Evolutionary conservation across 257 asterid genomes (phyloP).

Genomic region (Orobanche coerulescens): DNA sequence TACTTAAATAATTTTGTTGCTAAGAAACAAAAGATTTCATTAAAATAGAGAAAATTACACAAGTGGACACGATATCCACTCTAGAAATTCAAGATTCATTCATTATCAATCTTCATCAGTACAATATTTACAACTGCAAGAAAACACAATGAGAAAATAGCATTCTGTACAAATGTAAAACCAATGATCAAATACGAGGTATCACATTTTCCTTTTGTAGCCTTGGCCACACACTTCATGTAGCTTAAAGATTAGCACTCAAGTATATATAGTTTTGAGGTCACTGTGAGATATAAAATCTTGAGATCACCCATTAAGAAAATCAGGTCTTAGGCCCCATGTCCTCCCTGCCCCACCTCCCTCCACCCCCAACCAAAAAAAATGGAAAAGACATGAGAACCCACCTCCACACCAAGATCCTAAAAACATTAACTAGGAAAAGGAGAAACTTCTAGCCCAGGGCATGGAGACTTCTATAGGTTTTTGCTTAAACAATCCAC

Average conservation of each 20-base stretch:
- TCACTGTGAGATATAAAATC: neutral
- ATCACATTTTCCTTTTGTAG: neutral
- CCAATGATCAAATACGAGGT: neutral
- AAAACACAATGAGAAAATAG: conserved; percentile 6
- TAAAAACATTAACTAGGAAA: neutral
- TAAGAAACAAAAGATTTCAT: too few species aligned
- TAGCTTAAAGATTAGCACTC: neutral
- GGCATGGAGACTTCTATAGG: neutral
- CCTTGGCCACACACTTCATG: conserved; percentile 7
- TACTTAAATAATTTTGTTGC: neutral
- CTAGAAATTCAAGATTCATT: too few species aligned
- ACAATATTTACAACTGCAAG: neutral
- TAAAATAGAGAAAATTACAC: too few species aligned
- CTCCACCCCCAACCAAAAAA: neutral
- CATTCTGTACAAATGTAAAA: neutral
- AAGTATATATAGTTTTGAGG: neutral
- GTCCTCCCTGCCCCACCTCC: neutral
- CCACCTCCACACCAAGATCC: too few species aligned
- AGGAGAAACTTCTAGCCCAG: neutral
- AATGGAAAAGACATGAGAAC: neutral
- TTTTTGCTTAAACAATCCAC: conserved; percentile 4
- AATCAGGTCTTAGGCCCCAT: neutral
- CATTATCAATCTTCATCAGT: conserved; percentile 7
- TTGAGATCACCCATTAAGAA: neutral
- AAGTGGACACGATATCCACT: too few species aligned